Evolutionary conservation across 2,329 filamentous ascomycete species (phyloP), one percentile per base, ranked within the genome.

Genomic region (Xylariaceae sp.): DNA sequence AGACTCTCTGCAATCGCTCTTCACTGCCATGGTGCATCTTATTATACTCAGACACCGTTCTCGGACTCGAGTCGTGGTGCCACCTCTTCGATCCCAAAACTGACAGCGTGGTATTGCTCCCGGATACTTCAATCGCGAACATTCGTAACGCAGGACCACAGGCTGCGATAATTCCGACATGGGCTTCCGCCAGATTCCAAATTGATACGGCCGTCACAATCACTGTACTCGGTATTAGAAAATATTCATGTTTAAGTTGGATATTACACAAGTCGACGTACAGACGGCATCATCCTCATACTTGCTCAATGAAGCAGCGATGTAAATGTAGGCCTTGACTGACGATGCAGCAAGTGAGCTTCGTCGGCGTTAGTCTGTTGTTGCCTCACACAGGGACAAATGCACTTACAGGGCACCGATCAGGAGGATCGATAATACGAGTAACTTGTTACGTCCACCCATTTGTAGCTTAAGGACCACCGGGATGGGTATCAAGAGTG

Each of bases 401-500:
- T 27, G 22, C 22, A 27, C 22, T 27, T 27, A 27, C 12, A 36
- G 33, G 12, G 12, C 33, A 3, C 33, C 33, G 9, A 36, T 36
- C 15, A 15, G 5, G 33, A 36, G 15, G 10, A 36, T 36, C 5
- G 15, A 15, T 15, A 36, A 36, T 4, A 15, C 15, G 12, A 36
- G 33, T 5, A 48, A 1, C 15, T 51, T 48, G 11, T 11, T 30
- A n/a, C 31, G 18, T 2, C 11, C 30, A 2, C 27, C 41, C 41
- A 51, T 51, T n/a, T 48, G 33, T n/a, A 53, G 31, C 15, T 32
- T 35, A 27, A 44, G 40, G 31, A 51, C n/a, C 7, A 51, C 30
- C 7, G 51, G 51, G 7, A 53, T 45, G 5, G 48, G 48, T 14
- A 45, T 51, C 10, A 53, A 9, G 11, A 53, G 42, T 9, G 51